These are phyloP conservation scores for Naematelia encephala DNA, from an alignment of 768 basidiomycete species.

Conservation along the genomic window DNA sequence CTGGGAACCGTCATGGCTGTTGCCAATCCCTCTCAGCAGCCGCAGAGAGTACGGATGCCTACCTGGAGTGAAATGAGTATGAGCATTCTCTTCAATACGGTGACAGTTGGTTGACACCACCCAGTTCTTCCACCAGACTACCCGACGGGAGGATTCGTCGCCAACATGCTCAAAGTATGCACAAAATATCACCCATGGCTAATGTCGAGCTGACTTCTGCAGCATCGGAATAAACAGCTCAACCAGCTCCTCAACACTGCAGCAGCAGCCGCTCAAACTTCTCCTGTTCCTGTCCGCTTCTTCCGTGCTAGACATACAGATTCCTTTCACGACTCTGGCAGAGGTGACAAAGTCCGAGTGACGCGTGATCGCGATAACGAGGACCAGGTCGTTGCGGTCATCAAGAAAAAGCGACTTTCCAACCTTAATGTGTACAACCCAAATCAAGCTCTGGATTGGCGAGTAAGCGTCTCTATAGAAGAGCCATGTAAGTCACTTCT, in stretches of 20 bases:
- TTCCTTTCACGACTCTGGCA: constrained; percentile 60
- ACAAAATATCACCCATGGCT: background rate
- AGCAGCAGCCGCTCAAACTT: constrained; percentile 14
- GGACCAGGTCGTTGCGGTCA: constrained; percentile 59
- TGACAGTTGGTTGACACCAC: background rate
- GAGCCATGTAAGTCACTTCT: constrained; percentile 63
- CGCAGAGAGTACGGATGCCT: constrained; percentile 27
- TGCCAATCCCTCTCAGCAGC: constrained; percentile 8
- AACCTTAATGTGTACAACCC: constrained; percentile 85
- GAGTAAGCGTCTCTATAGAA: constrained; percentile 90
- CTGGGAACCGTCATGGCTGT: constrained; percentile 35
- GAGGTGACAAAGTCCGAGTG: constrained; percentile 68
- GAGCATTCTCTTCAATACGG: too few species aligned
- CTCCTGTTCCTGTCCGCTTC: constrained; percentile 64
- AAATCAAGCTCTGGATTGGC: constrained; percentile 79
- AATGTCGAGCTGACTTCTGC: background rate
- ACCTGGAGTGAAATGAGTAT: constrained; percentile 39
- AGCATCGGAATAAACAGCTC: constrained; percentile 75
- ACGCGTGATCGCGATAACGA: constrained; percentile 62
- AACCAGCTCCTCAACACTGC: constrained; percentile 73
- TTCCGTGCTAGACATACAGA: constrained; percentile 74
- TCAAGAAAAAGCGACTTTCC: constrained; percentile 77
- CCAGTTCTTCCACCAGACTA: constrained; percentile 68
- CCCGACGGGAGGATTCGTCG: constrained; percentile 72
- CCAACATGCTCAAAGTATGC: constrained; percentile 83